Evolutionary conservation across 371 early-diverging fungal genomes (phyloP), one percentile per base, ranked within the genome.

Genomic region (Mortierella sp.): DNA sequence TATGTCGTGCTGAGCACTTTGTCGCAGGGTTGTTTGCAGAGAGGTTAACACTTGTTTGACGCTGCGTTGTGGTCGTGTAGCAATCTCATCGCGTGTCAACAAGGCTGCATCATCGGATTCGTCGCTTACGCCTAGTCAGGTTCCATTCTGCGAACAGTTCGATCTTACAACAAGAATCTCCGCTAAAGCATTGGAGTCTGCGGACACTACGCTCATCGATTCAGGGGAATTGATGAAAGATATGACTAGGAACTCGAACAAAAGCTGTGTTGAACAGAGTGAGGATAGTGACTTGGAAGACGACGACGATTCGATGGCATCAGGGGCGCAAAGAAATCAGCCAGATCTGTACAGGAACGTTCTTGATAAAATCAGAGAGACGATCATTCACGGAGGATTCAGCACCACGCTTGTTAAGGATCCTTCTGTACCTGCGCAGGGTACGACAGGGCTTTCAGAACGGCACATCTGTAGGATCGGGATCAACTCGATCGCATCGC

Each of bases 401-500:
- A 87, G 88, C 78, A 85, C 74, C 0, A 61, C 74, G 0, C 60
- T 74, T 7, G 52, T 68, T 9, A 56, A 61, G 53, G 60, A 64
- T 43, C 50, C 55, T 18, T 63, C 48, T 19, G 67, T 54, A 31
- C 87, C 91, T 9, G 72, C 87, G 18, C 59, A 80, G 1, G 80
- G 87, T 0, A 78, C 82, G 1, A 80, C 84, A 3, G 82, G 84
- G 13, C 63, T 70, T 31, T 74, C 80, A n/a, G 71, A 81, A 53
- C 85, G 86, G 42, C 83, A 89, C 43, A 84, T 90, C 1, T 85
- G 95, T 46, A 83, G 95, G 47, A 86, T 96, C 30, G 93, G 87
- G 23, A 87, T 96, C 34, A 89, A 91, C 51, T 90, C 92, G 5
- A 70, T 96, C 30, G 93, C 89, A 18, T 92, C 93, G 4, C 91